Conservation (phyloP, 2,329 filamentous ascomycete genomes). For the Ploettnerulaceae sp. region DNA sequence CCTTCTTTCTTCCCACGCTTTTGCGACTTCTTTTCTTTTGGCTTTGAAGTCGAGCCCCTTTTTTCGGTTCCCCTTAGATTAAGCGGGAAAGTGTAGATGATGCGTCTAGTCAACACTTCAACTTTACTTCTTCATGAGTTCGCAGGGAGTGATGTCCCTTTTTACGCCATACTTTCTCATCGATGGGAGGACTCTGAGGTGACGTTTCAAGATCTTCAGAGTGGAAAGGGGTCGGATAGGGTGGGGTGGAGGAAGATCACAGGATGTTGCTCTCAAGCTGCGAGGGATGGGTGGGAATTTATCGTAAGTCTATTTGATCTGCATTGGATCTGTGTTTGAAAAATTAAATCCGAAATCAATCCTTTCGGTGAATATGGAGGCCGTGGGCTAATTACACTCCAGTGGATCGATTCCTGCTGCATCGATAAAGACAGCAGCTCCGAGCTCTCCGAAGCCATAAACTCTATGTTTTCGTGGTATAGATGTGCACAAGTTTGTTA, state of each 20-base stretch:
- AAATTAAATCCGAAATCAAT: no score
- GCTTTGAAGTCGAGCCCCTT: not conserved
- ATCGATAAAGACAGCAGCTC: conserved; percentile 22
- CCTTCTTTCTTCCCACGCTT: not conserved
- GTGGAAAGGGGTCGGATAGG: not conserved
- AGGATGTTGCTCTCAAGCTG: conserved; percentile 15
- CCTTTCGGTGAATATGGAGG: no score
- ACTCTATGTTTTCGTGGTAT: conserved; percentile 17
- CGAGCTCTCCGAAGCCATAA: conserved; percentile 12
- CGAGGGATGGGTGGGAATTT: conserved; percentile 11
- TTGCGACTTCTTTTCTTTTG: not conserved
- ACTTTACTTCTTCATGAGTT: conserved; percentile 7
- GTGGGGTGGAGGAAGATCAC: conserved; percentile 8
- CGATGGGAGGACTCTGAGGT: conserved; percentile 14
- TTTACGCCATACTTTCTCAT: conserved; percentile 18
- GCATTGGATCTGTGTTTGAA: no score
- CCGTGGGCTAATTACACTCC: not conserved
- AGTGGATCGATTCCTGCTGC: conserved; percentile 23
- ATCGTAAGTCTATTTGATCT: no score
- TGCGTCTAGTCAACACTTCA: conserved; percentile 3
- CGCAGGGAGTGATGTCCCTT: not conserved
- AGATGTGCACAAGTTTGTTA: conserved; percentile 13
- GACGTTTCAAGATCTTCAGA: conserved; percentile 8
- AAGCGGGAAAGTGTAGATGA: not conserved
- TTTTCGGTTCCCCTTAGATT: not conserved